A percentile compares a stretch with the other conserved stretches of the same genome.
These are phyloP conservation scores for Plasmopara viticola DNA, from an alignment of 352 stramenopile genomes.

Conservation along the genomic window DNA sequence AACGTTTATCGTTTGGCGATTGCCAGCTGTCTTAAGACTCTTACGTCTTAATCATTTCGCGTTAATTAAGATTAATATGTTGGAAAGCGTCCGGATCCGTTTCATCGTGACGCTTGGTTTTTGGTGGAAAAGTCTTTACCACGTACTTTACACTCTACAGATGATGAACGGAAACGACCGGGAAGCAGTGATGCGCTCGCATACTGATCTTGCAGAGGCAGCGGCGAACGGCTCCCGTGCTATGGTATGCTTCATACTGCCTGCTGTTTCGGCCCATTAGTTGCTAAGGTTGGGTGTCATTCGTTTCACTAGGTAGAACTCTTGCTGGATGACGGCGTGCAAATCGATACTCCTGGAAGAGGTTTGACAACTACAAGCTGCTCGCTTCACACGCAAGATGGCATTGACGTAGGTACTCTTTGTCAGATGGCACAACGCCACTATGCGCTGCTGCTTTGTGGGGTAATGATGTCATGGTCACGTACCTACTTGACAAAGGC, in stretches of 20 bases:
- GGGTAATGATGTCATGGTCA: slow-evolving; percentile 61
- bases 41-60: slow-evolving; percentile 19
- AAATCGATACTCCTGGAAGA: slow-evolving; percentile 45
- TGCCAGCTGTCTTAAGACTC: slow-evolving; percentile 56
- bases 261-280: background rate
- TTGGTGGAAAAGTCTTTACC: too few relatives aligned
- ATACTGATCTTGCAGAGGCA: slow-evolving; percentile 58
- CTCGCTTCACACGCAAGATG: background rate
- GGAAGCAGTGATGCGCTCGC: slow-evolving; percentile 48
- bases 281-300: background rate
- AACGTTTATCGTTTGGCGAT: slow-evolving; percentile 61
- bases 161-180: slow-evolving; percentile 23
- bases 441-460: slow-evolving; percentile 53
- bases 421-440: slow-evolving; percentile 53
- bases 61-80: background rate
- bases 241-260: slow-evolving; percentile 30
- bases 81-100: too few relatives aligned
- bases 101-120: too few relatives aligned
- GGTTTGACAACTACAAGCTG: slow-evolving; percentile 15
- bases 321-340: slow-evolving; percentile 41
- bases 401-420: background rate
- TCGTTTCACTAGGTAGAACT: slow-evolving; percentile 42
- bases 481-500: slow-evolving; percentile 49
- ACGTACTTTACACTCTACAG: slow-evolving; percentile 1
- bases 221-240: slow-evolving; percentile 52